Percentiles rank a stretch among this genome's conserved stretches.
These are phyloP conservation scores for Penicillium antarcticum DNA, from an alignment of 495 filamentous ascomycete genomes.

Conservation along the genomic window DNA sequence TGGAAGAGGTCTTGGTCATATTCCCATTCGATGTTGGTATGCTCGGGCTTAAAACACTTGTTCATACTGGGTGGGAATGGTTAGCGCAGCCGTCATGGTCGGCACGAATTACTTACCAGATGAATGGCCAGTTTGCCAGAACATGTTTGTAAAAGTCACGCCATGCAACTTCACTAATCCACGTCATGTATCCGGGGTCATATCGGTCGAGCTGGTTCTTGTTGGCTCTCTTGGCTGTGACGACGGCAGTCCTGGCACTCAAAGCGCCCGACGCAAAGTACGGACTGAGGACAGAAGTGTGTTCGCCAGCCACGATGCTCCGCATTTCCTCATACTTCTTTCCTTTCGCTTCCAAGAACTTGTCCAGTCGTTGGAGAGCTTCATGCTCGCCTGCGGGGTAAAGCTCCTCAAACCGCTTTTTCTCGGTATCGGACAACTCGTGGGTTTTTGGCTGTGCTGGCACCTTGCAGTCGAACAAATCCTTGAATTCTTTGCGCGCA, in stretches of 20 bases:
- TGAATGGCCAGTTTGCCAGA: constrained; percentile 80
- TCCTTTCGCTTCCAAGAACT: constrained; percentile 68
- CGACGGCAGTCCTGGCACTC: constrained; percentile 71
- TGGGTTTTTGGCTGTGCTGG: constrained; percentile 67
- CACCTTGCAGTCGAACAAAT: constrained; percentile 62
- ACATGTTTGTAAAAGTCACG: constrained; percentile 93
- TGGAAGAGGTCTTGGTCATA: constrained; percentile 65
- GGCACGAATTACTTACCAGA: constrained; percentile 56
- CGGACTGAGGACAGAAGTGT: constrained; percentile 72
- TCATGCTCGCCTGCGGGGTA: constrained; percentile 84
- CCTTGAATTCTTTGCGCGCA: constrained; percentile 48
- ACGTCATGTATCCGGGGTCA: constrained; percentile 61
- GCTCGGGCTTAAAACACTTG: constrained; percentile 89
- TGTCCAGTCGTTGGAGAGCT: constrained; percentile 60
- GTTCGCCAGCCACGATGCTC: constrained; percentile 56
- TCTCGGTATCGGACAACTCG: constrained; percentile 55
- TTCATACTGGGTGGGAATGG: constrained; percentile 64
- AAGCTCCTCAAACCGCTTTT: constrained; percentile 49
- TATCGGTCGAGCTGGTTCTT: constrained; percentile 69
- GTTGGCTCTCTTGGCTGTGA: constrained; percentile 63
- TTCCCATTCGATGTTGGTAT: constrained; percentile 79
- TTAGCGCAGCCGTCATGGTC: neutral
- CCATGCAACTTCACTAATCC: constrained; percentile 91
- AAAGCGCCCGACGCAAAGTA: constrained; percentile 78
- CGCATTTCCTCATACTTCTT: constrained; percentile 57